Base-by-base conservation (phyloP, 176 grass and related monocot genomes). In the Carex myosuroides region DNA sequence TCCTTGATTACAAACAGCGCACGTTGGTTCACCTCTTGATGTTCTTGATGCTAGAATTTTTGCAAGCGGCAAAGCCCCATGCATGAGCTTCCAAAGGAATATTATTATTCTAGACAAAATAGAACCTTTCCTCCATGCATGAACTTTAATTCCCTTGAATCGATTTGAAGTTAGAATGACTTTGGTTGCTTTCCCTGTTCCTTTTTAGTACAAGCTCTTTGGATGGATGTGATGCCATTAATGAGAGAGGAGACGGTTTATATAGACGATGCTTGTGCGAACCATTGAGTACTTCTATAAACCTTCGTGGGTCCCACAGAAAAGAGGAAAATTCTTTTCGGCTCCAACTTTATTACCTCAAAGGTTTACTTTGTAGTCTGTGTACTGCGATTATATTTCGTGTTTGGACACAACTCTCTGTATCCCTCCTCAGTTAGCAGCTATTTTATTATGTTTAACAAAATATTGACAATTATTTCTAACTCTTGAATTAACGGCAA, bases 281-380 rank as follows among this genome's bases (percentile, higher is more conserved):
- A 68, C 62, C 22, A 66, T 69, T 83, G 81, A 83, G n/a, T n/a
- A n/a, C 62, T 69, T 66, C 7, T 59, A 42, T 32, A 21, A 83
- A 6, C 7, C 9, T 8, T 32, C 13, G 63, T 68, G 81, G 80
- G 80, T 9, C 62, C 80, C 39, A 65, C 13, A 17, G 30, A 26
- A 17, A 9, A 9, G 79, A 62, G 35, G 12, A 30, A 21, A 76
- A 54, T 16, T 14, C 1, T 54, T 53, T 13, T 26, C 22, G 44
- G 46, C 71, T 76, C 46, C 71, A 76, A 21, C 6, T 22, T 54
- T 30, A 2, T 8, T 76, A 54, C 50, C 13, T 57, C 26, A 55
- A 18, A 78, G 52, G 13, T 6, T 30, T 0, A 16, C 37, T 5
- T 4, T 5, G 4, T 39, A 5, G 30, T 1, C 4, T 59, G 56